Evolutionary conservation across 768 basidiomycete genomes (phyloP), one percentile per base, ranked within the genome.

Genomic region (Tylopilus subfusipes): DNA sequence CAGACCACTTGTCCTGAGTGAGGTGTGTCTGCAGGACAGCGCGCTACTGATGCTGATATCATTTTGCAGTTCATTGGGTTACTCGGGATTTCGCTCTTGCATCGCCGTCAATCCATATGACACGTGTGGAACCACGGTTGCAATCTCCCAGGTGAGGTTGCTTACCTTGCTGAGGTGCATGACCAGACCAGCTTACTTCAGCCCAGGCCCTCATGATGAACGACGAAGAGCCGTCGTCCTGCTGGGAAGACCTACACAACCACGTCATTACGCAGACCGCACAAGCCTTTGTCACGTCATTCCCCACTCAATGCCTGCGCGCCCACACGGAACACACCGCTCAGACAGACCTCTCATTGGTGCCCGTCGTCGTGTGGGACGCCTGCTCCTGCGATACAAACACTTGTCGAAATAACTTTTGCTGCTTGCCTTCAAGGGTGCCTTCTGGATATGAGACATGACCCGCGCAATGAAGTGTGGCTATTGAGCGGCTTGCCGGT

Each of bases 51-150:
- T 4, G 18, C 22, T 48, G 36, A 54, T 54, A 27, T 0, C 2
- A 13, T 5, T 16, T 30, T 22, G 16, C 59, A 90, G 84, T 94
- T 94, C 67, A 88, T 92, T 0, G 93, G 92, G 12, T 61, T 92
- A 90, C 64, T 86, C 85, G 44, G 91, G 92, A 13, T 94, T 94
- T 74, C 76, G 91, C 36, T 88, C 86, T 13, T 93, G 90, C 59
- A 88, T 93, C 43, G 84, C 87, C 13, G 78, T 93, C 67, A 93
- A 93, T 64, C 92, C 91, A 1, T 93, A 88, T 82, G 90, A 92
- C 60, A 81, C 81, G 36, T 81, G 88, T 27, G 86, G 85, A 19
- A 93, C 93, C 2, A 88, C 93, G 0, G 76, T 83, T 27, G 92
- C 91, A 3, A 93, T 94, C 59, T 58, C 82, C 47, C 80, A 83